Evolutionary conservation across 345 rosid species (phyloP), one percentile per base, ranked within the genome.

Genomic region (Aethionema arabicum): DNA sequence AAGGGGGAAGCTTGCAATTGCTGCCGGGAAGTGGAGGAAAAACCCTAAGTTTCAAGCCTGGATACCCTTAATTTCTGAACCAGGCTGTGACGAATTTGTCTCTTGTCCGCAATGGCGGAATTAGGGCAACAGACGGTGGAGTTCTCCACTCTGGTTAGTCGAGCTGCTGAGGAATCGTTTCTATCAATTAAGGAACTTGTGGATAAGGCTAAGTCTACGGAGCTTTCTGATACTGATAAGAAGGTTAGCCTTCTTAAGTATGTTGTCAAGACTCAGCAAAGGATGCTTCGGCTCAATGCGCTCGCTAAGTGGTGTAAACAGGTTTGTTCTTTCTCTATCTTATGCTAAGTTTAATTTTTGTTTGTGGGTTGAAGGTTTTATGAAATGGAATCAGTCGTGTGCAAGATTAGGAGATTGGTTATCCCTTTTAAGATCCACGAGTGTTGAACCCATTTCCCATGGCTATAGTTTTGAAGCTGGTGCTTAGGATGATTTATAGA

Each of bases 261-360:
- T 73, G 53, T 90, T 33, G 83, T 77, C 52, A 81, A 80, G 76
- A 90, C 93, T 47, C 96, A 86, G 74, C 99, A 95, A 68, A 96
- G 99, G 42, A 80, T 90, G 93, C 96, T 95, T 15, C 67, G 96
- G 3, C 97, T 95, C 63, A 83, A 83, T 79, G 96, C 90, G 30
- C 89, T 90, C 11, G 86, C 97, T 35, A 88, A 95, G 74, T 95
- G 99, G 99, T 95, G 97, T 73, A 89, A 87, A 74, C 99, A 95
- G 97, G 99, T 90, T 30, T 60, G 69, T 54, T 21, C 8, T 13
- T 38, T 8, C 43, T 59, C 54, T 44, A 5, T 7, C 42, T 31
- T 41, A 3, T 16, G 3, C 8, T 21, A 48, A 13, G 14, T 48
- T 37, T 41, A 15, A 33, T 44, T 49, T 56, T 44, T 16, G 14